Conservation (phyloP, 164 flowering plant species). For the Aristolochia fimbriata region DNA sequence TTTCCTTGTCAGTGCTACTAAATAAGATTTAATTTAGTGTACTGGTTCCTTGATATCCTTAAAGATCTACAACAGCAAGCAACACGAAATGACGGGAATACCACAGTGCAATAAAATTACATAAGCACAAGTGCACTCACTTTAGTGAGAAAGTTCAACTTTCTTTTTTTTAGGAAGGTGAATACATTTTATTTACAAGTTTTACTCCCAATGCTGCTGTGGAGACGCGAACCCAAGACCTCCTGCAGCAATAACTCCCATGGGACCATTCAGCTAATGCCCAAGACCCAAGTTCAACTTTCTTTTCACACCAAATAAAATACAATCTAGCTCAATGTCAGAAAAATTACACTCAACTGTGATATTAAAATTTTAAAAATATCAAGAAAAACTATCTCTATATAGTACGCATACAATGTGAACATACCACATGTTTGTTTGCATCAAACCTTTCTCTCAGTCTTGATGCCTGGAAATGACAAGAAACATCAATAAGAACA, state of each 20-base stretch:
- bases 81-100: too few species aligned
- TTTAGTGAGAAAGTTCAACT: background rate
- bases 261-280: too few species aligned
- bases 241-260: too few species aligned
- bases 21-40: too few species aligned
- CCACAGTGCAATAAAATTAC: background rate
- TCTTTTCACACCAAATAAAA: background rate
- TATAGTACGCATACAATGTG: constrained; percentile 3
- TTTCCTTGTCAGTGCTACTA: too few species aligned
- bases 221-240: too few species aligned
- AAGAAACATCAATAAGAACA: background rate
- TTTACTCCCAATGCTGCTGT: too few species aligned
- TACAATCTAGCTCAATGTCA: background rate
- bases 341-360: background rate
- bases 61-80: too few species aligned
- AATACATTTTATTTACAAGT: too few species aligned
- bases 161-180: too few species aligned
- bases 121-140: background rate
- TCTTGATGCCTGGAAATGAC: constrained; percentile 50
- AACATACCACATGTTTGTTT: constrained; percentile 70
- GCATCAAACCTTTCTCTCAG: constrained; percentile 75
- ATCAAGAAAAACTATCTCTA: background rate
- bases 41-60: too few species aligned
- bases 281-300: background rate
- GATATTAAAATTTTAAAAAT: background rate